These are phyloP conservation scores for Quercus phellos DNA, from an alignment of 331 rosid genomes.

Conservation along the genomic window DNA sequence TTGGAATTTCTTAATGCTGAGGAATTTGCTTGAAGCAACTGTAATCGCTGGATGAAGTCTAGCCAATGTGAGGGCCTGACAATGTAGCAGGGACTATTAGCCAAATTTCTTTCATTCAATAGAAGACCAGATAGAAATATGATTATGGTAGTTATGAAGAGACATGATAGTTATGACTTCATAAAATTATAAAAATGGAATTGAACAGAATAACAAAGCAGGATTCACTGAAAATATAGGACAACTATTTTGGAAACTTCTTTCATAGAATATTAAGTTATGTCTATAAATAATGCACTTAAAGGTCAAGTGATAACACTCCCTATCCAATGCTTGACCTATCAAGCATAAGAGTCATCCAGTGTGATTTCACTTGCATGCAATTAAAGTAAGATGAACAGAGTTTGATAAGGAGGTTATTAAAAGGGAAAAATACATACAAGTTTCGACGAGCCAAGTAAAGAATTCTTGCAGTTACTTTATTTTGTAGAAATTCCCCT, in stretches of 20 bases:
- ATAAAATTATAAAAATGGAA: background rate
- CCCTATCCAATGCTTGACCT: background rate
- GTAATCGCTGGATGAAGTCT: conserved; percentile 57
- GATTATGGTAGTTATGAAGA: background rate
- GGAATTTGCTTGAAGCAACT: conserved; percentile 62
- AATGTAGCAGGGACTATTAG: conserved; percentile 21
- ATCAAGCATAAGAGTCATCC: background rate
- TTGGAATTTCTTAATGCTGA: conserved; percentile 63
- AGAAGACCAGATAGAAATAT: background rate
- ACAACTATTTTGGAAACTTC: background rate
- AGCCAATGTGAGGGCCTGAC: conserved; percentile 80
- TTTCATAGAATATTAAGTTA: background rate
- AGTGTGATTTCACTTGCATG: background rate
- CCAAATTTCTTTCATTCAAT: conserved; percentile 6
- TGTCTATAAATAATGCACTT: background rate
- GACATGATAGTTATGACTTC: background rate
- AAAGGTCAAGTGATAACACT: background rate
- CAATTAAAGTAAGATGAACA: conserved; percentile 6
- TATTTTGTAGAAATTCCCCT: conserved; percentile 67
- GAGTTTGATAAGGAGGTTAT: background rate
- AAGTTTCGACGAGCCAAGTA: conserved; percentile 67
- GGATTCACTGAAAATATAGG: background rate
- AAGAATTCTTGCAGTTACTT: conserved; percentile 62
- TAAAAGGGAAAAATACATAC: conserved; percentile 41
- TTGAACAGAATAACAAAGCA: background rate